phyloP scores from a whole-genome alignment of 2,329 filamentous ascomycete species.

The Cordyceps pruinosa region DNA sequence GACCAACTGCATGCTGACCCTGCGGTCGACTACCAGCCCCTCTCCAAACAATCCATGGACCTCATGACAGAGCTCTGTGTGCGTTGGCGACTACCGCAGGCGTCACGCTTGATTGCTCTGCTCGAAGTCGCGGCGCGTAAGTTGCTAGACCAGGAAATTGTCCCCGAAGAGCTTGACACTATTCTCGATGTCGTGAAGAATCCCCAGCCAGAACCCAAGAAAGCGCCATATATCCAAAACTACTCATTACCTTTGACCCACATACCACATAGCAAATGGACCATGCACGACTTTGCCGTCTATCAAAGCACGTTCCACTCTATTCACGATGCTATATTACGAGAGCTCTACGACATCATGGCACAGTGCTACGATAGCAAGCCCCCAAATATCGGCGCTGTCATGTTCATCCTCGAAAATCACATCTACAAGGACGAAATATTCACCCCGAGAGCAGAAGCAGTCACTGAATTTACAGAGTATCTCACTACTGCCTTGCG shows the following conservation, averaged over 20 bases:
- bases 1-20: constrained; percentile 52
- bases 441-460: constrained; percentile 65
- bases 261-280: constrained; percentile 58
- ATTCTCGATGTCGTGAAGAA: constrained; percentile 79
- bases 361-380: constrained; percentile 87
- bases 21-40: constrained; percentile 41
- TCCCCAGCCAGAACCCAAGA: constrained; percentile 58
- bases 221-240: constrained; percentile 48
- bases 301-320: constrained; percentile 70
- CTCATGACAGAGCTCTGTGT: constrained; percentile 77
- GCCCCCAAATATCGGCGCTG: constrained; percentile 68
- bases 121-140: constrained; percentile 81
- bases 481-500: constrained; percentile 67
- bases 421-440: constrained; percentile 74
- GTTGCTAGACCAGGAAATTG: constrained; percentile 76
- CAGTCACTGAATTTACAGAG: constrained; percentile 63
- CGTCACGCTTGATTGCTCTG: constrained; percentile 71
- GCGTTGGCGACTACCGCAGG: constrained; percentile 83
- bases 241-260: constrained; percentile 45
- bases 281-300: constrained; percentile 57
- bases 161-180: constrained; percentile 72
- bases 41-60: constrained; percentile 76
- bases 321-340: constrained; percentile 73
- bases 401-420: constrained; percentile 73
- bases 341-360: constrained; percentile 82